These are phyloP conservation scores for Aspergillus costaricaensis DNA, from an alignment of 2,329 filamentous ascomycete species.

Conservation along the genomic window DNA sequence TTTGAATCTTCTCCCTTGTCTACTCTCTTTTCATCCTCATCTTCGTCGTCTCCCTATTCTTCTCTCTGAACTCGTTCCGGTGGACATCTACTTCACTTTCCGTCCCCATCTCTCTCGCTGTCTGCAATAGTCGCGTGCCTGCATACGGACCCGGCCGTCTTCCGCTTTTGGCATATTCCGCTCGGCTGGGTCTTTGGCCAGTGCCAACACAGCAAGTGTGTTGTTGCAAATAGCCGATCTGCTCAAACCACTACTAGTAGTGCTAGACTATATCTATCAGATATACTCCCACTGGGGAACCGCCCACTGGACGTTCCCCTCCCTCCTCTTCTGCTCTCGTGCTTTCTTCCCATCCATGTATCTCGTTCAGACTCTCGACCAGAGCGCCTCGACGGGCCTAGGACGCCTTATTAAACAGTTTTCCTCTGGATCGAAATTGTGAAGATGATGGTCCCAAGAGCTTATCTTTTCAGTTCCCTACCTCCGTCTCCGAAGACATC, in stretches of 20 bases:
- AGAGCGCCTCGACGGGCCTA: slow-evolving; percentile 43
- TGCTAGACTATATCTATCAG: slow-evolving; percentile 4
- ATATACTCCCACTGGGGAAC: slow-evolving; percentile 8
- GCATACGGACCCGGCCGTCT: slow-evolving; percentile 21
- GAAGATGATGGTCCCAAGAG: slow-evolving; percentile 47
- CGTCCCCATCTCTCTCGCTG: neutral
- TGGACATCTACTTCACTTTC: neutral
- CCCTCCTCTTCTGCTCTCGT: neutral
- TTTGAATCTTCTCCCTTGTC: neutral
- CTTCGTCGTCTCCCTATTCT: neutral
- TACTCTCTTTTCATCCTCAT: neutral
- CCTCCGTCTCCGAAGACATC: slow-evolving; percentile 24
- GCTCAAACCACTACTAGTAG: neutral
- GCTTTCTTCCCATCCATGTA: slow-evolving; percentile 35
- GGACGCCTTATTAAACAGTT: slow-evolving; percentile 19
- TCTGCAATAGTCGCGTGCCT: slow-evolving; percentile 24
- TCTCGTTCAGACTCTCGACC: slow-evolving; percentile 43
- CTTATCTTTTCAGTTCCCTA: slow-evolving; percentile 40
- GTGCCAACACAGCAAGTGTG: slow-evolving; percentile 24
- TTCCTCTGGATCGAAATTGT: slow-evolving; percentile 17
- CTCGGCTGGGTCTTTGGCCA: slow-evolving; percentile 12
- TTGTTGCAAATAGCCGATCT: slow-evolving; percentile 16
- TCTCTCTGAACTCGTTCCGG: neutral
- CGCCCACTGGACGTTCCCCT: slow-evolving; percentile 9
- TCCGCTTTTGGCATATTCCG: slow-evolving; percentile 21